Evolutionary conservation across 371 early-diverging fungal genomes (phyloP), one percentile per base, ranked within the genome.

Genomic region (Mucor velutinosus): DNA sequence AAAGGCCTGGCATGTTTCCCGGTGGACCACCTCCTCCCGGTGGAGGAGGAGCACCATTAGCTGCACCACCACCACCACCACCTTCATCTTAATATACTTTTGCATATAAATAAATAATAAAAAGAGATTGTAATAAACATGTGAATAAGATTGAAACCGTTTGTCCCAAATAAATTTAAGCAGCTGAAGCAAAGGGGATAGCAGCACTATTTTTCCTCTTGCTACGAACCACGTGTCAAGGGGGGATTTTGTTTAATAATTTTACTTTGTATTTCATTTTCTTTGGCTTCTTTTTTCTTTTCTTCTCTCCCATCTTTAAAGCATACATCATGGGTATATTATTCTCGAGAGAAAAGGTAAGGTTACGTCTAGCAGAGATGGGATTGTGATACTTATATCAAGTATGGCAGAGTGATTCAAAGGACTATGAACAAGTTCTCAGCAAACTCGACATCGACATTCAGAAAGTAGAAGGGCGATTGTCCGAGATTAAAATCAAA

Each of bases 371-470:
- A 17, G 17, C 41, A 17, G 17, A 41, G 41, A 17, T 41, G 41
- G 41, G 41, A 4, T 41, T 17, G 17, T 17, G 17, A 17, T 25
- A 39, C 15, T 30, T 19, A 59, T 25, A 58, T 6, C n/a, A 27
- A 11, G 25, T 21, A 29, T 7, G 25, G 25, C 61, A 77, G 76
- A 73, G 45, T 11, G 78, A 82, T 59, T 76, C 82, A 3, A 75
- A 76, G 45, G 91, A 93, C 75, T 95, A 87, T 73, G 95, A 95
- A 80, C 84, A 90, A 71, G 86, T 94, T 30, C 84, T 96, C 7
- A 89, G 91, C 5, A 87, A 87, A 43, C 83, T 96, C 11, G 95
- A 94, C 76, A 83, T 78, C 45, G 85, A 90, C 29, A 92, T 96
- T 60, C 81, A 86, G 68, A 87, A 82, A 58, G 87, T 92, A 2